Evolutionary conservation across 2,329 filamentous ascomycete genomes (phyloP), one percentile per base, ranked within the genome.

Genomic region (Lecanicillium sp.): DNA sequence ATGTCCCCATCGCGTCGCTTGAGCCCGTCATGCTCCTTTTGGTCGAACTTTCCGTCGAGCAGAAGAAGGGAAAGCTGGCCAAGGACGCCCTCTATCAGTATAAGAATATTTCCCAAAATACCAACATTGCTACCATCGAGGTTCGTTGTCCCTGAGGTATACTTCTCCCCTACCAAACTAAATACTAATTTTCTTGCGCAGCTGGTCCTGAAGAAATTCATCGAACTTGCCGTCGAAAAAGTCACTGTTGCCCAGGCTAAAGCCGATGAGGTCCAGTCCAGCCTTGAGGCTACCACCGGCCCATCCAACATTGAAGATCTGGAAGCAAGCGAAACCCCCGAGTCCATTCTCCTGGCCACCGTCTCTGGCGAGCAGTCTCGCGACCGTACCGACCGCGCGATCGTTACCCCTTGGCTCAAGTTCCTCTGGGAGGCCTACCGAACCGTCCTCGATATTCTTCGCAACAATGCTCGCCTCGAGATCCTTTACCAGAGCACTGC

Each of bases 81-180:
- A 98, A 98, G 75, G 92, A 98, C 70, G 92, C 92, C 45, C 76
- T 98, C 35, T 98, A 96, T 65, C 92, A 95, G 65, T 98, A 98
- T 78, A 98, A 98, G 76, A 98, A 98, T 65, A 96, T 95, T 51
- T 90, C 89, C 40, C 92, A 98, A 65, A 98, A 98, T 70, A 95
- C 90, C 53, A 96, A 96, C 60, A 88, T 98, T 51, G 88, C 80
- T 53, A 98, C 92, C 45, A 98, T 98, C 62, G 92, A 96, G 79
- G 84, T 87, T 68, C 31, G 61, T 55, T 39, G 17, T 37, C 20
- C 17, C 29, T 11, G 9, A 9, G 27, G 13, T 9, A 11, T 17
- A 16, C 14, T 13, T 11, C 30, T 13, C 12, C 9, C 12, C 30
- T 13, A 11, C 30, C 8, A 18, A 13, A 33, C 5, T 11, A 5